Evolutionary conservation across 2,329 filamentous ascomycete genomes (phyloP).

Genomic region (Aureobasidium mangrovei): DNA sequence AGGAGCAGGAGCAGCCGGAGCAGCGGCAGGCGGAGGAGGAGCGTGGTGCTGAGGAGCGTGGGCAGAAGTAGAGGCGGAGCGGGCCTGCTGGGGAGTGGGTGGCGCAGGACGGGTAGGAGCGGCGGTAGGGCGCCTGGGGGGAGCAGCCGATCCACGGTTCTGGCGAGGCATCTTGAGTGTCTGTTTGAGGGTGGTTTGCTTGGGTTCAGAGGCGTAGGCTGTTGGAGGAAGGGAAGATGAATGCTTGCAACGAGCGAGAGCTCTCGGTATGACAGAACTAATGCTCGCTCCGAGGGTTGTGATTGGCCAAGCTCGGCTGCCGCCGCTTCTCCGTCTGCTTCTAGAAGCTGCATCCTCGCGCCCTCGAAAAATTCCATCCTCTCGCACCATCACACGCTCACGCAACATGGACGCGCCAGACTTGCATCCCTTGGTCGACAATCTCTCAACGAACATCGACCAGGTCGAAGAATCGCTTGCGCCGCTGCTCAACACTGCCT

Average conservation of each 20-base stretch:
- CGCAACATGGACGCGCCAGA: constrained; percentile 46
- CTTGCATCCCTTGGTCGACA: constrained; percentile 59
- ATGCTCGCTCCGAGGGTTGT: background rate
- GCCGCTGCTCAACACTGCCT: constrained; percentile 58
- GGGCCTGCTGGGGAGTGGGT: constrained; percentile 56
- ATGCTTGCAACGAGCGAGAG: too few species aligned
- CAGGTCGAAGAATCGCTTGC: constrained; percentile 63
- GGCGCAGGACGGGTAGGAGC: constrained; percentile 44
- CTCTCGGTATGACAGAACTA: background rate
- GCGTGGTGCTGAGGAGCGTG: constrained; percentile 39
- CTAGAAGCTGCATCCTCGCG: constrained; percentile 1
- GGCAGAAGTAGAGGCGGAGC: constrained; percentile 43
- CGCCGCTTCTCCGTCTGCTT: constrained; percentile 2
- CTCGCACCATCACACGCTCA: background rate
- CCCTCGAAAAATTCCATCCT: constrained; percentile 5
- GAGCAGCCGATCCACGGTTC: constrained; percentile 36
- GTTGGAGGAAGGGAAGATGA: background rate
- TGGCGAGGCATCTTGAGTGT: constrained; percentile 39
- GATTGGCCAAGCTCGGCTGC: constrained; percentile 4
- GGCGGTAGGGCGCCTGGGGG: constrained; percentile 37
- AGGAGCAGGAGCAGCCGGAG: constrained; percentile 26
- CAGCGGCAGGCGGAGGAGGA: constrained; percentile 37
- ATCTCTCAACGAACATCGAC: constrained; percentile 63
- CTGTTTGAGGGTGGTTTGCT: background rate
- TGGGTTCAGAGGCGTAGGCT: background rate